Evolutionary conservation across 176 grass and related monocot genomes (phyloP), one percentile per base, ranked within the genome.

Genomic region (Zea mays): DNA sequence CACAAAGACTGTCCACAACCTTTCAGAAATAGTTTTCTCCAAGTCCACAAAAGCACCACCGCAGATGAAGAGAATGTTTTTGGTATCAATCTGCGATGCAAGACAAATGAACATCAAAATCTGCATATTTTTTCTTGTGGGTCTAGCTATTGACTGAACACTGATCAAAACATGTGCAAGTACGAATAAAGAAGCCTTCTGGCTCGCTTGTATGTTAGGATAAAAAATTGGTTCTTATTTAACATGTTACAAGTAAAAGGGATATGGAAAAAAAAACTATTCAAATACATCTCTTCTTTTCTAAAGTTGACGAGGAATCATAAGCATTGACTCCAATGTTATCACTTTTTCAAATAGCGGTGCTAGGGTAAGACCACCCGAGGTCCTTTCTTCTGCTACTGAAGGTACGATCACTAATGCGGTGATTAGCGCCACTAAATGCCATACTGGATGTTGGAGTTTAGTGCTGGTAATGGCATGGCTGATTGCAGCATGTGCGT

Each of bases 11-110:
- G 5, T 78, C 48, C 15, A 33, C 27, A 63, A 93, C 87, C 91
- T 93, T 87, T 87, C 91, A 38, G 91, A 93, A 77, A 93, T 90
- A 71, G 91, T 87, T 83, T 93, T 93, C 82, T 93, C 87, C 74
- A 93, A 82, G 60, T 93, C 85, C 56, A 90, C 66, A 87, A 93
- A 93, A 79, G 91, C 87, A 59, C 87, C 91, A 47, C 87, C 91
- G 4, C 91, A 93, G 76, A 93, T 85, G 75, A 93, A 93, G 62
- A 93, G 91, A 85, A 93, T 93, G 48, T 93, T 86, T 79, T 88
- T 93, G 2, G 87, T 93, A 85, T 93, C 91, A 68, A 93, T 87
- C 91, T 93, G 85, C 65, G 59, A 52, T 45, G 65, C 64, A 74
- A 67, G 38, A 79, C 8, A 84, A 54, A 69, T 35, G 52, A 80